These are phyloP conservation scores for Thoreauomyces humboldtii DNA, from an alignment of 192 early-diverging fungal genomes.

Conservation along the genomic window DNA sequence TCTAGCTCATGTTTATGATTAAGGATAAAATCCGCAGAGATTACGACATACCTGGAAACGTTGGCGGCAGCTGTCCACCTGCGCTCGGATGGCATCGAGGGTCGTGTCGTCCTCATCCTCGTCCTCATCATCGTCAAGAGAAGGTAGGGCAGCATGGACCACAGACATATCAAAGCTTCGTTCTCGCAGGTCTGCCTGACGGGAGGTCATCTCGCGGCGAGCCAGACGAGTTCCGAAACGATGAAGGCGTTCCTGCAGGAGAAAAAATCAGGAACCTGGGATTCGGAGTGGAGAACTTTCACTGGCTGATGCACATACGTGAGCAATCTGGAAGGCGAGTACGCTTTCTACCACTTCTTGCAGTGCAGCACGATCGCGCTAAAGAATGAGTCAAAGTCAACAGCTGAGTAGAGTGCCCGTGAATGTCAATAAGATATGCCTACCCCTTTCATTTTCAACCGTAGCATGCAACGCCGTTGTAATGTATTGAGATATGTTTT, in stretches of 20 bases:
- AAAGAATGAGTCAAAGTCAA: background rate
- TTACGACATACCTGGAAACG: background rate
- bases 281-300: background rate
- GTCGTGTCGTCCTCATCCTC: conserved; percentile 29
- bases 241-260: conserved; percentile 26
- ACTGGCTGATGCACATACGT: conserved; percentile 30
- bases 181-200: background rate
- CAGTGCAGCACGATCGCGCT: conserved; percentile 37
- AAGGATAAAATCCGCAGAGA: too few species aligned
- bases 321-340: conserved; percentile 52
- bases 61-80: conserved; percentile 3
- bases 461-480: conserved; percentile 33
- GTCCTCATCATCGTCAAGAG: conserved; percentile 2
- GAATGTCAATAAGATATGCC: background rate
- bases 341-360: conserved; percentile 63
- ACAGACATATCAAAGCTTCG: conserved; percentile 22
- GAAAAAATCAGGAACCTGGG: background rate
- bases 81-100: conserved; percentile 14
- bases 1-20: background rate
- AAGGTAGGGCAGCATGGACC: background rate
- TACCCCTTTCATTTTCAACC: background rate
- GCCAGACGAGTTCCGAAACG: conserved; percentile 31
- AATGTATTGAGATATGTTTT: conserved; percentile 69
- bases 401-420: too few species aligned
- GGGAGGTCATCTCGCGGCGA: background rate